Percentiles rank a stretch among this genome's conserved stretches.
phyloP scores from a whole-genome alignment of 2,329 filamentous ascomycete species.

The Diaporthe amygdali region DNA sequence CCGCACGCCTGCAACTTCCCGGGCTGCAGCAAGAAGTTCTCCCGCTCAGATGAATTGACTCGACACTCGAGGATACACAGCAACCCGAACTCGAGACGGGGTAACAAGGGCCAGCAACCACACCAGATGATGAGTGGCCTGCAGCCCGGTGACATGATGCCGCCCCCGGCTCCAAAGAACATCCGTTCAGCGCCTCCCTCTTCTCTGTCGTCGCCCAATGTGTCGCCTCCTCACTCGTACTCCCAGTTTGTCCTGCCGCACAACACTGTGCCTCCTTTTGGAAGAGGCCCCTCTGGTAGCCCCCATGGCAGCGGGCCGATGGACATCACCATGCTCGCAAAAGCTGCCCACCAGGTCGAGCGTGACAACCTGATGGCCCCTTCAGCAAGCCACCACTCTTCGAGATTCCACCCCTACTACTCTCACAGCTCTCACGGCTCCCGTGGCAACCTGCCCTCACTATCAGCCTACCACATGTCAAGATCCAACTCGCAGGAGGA shows the following conservation, averaged over 20 bases:
- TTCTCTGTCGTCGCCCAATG: slow-evolving; percentile 88
- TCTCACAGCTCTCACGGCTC: slow-evolving; percentile 52
- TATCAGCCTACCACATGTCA: slow-evolving; percentile 93
- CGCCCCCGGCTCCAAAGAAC: slow-evolving; percentile 77
- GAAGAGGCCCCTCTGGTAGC: slow-evolving; percentile 47
- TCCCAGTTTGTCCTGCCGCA: slow-evolving; percentile 66
- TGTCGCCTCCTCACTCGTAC: slow-evolving; percentile 92
- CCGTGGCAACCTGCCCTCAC: slow-evolving; percentile 72
- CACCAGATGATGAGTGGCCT: slow-evolving; percentile 48
- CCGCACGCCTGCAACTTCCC: slow-evolving; percentile 95
- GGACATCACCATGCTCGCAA: slow-evolving; percentile 66
- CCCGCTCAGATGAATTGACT: slow-evolving; percentile 93
- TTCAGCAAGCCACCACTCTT: slow-evolving; percentile 47
- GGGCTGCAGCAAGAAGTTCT: slow-evolving; percentile 92
- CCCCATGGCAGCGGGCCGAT: slow-evolving; percentile 43
- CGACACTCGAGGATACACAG: slow-evolving; percentile 98
- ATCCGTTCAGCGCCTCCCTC: slow-evolving; percentile 90
- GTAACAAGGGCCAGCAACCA: slow-evolving; percentile 75
- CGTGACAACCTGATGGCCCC: slow-evolving; percentile 55
- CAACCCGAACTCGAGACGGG: slow-evolving; percentile 95
- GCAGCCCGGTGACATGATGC: slow-evolving; percentile 72
- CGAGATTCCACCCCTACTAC: slow-evolving; percentile 61
- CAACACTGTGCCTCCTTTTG: slow-evolving; percentile 54
- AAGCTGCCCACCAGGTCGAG: slow-evolving; percentile 66
- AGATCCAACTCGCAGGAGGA: slow-evolving; percentile 84